Conservation (phyloP, 805 yeast species). For the Jamesozyma jinghongensis region DNA sequence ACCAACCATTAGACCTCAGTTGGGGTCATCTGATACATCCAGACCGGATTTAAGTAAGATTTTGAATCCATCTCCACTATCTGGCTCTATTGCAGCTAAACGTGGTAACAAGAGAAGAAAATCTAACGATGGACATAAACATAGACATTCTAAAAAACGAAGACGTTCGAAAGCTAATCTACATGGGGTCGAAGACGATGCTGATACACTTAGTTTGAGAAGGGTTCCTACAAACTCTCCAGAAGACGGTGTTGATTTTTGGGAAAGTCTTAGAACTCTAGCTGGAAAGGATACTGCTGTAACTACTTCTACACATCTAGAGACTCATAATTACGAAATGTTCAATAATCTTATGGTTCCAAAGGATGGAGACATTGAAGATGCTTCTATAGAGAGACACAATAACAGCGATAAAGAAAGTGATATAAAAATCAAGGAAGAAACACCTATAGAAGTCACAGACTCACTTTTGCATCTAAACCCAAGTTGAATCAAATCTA, state of each 20-base stretch:
- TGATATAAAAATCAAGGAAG: not conserved
- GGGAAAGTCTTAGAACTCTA: constrained; percentile 58
- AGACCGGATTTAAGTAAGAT: constrained; percentile 38
- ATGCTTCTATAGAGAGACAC: not conserved
- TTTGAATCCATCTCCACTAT: constrained; percentile 31
- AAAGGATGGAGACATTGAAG: not conserved
- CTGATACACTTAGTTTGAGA: not conserved
- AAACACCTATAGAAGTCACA: not conserved
- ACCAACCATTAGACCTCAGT: constrained; percentile 63
- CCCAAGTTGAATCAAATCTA: too few relatives aligned
- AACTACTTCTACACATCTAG: not conserved
- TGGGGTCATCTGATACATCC: constrained; percentile 49
- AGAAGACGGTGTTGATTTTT: constrained; percentile 48
- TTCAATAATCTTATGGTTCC: not conserved
- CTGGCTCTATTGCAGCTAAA: constrained; percentile 2
- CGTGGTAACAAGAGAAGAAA: constrained; percentile 7
- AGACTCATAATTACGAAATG: not conserved
- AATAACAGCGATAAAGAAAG: not conserved
- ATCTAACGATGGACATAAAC: constrained; percentile 1
- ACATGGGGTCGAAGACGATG: not conserved
- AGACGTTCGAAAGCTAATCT: not conserved
- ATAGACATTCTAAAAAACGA: constrained; percentile 5
- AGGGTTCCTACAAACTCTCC: constrained; percentile 4
- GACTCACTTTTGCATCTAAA: not conserved
- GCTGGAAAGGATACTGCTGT: constrained; percentile 28